Percentiles rank a stretch among this genome's conserved stretches.
phyloP scores from a whole-genome alignment of 805 yeast species.

The Metschnikowia kofuensis region DNA sequence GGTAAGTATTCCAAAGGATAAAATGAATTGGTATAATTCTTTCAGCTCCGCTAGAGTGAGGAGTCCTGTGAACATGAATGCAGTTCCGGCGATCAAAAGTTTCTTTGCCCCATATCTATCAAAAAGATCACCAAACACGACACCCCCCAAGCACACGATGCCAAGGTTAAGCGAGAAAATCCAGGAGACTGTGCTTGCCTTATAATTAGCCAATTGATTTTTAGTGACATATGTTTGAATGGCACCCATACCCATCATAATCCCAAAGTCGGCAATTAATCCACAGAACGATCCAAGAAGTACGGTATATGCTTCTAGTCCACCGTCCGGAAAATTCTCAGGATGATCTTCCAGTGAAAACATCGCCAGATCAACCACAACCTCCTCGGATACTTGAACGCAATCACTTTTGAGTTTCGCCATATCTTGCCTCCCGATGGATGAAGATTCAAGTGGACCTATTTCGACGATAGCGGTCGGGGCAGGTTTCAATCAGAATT shows the following conservation, averaged over 20 bases:
- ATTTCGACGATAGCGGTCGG: neutral
- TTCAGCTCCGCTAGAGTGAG: constrained; percentile 44
- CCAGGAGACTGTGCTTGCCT: constrained; percentile 21
- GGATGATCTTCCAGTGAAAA: constrained; percentile 13
- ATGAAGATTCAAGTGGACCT: neutral
- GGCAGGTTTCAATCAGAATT: neutral
- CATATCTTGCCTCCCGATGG: neutral
- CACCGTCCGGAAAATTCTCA: constrained; percentile 25
- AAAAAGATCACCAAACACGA: constrained; percentile 46
- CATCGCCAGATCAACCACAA: constrained; percentile 12
- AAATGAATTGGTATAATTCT: constrained; percentile 49
- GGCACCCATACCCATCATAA: constrained; percentile 23
- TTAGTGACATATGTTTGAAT: constrained; percentile 20
- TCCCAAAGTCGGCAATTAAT: constrained; percentile 21
- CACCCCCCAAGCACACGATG: constrained; percentile 20
- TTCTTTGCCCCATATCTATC: constrained; percentile 44
- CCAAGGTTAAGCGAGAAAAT: constrained; percentile 20
- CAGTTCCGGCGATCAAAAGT: constrained; percentile 37
- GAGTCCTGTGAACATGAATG: constrained; percentile 36
- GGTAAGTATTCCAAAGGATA: constrained; percentile 44
- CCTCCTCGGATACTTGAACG: neutral
- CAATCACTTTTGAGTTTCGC: neutral
- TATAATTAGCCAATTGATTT: constrained; percentile 12
- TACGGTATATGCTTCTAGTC: constrained; percentile 21
- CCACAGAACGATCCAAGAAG: constrained; percentile 23